Evolutionary conservation across 495 filamentous ascomycete species (phyloP).

Genomic region (Aspergillus funiculosus): DNA sequence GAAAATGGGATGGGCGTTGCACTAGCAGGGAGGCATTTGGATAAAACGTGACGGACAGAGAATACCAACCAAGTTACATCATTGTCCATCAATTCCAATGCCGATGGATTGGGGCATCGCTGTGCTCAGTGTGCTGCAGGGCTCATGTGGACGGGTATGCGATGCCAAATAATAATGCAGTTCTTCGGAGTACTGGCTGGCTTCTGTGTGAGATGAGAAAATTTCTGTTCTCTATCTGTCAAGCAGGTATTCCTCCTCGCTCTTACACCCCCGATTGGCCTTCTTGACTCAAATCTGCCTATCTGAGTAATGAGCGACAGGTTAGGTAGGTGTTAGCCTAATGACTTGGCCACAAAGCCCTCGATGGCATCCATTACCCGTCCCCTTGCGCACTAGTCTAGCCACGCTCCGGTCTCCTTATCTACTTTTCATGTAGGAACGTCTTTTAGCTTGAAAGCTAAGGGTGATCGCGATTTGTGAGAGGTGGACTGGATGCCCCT

Average conservation of each 20-base stretch:
- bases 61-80: neutral
- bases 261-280: neutral
- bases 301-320: conserved; percentile 10
- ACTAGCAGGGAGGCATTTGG: no score
- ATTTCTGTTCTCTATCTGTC: neutral
- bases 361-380: neutral
- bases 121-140: neutral
- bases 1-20: no score
- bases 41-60: no score
- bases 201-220: neutral
- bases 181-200: no score
- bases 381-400: conserved; percentile 1
- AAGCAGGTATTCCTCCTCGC: neutral
- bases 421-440: neutral
- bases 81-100: neutral
- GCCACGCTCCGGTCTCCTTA: neutral
- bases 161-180: conserved; percentile 1
- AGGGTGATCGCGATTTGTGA: neutral
- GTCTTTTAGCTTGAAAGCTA: neutral
- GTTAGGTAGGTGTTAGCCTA: conserved; percentile 6
- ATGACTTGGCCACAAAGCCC: conserved; percentile 5
- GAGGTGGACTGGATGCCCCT: conserved; percentile 2
- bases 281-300: neutral
- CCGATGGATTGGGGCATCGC: neutral
- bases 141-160: conserved; percentile 3